Percentiles rank a stretch among this genome's conserved stretches.
Conservation (phyloP, 2,329 filamentous ascomycete species). For the Purpureocillium takamizusanense region DNA sequence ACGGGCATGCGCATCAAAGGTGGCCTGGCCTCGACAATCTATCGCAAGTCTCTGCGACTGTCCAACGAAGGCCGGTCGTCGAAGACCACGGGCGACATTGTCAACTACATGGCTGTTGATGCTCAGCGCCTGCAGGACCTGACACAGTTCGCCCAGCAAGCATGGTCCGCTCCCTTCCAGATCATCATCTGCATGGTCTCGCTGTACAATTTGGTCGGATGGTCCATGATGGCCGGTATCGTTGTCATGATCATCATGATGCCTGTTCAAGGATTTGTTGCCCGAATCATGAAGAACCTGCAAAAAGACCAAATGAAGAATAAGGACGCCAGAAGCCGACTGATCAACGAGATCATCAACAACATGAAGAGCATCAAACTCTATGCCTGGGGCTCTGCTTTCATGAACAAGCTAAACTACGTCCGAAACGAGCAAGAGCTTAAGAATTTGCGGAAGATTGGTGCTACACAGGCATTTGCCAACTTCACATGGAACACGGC, state of each 20-base stretch:
- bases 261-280: slow-evolving; percentile 87
- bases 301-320: slow-evolving; percentile 99
- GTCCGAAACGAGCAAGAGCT: slow-evolving; percentile 94
- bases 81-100: slow-evolving; percentile 94
- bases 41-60: slow-evolving; percentile 78
- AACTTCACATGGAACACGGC: slow-evolving; percentile 99
- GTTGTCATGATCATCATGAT: slow-evolving; percentile 97
- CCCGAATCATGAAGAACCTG: slow-evolving; percentile 83
- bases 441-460: slow-evolving; percentile 92
- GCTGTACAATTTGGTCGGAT: slow-evolving; percentile 87
- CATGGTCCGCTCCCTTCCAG: slow-evolving; percentile 96
- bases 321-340: slow-evolving; percentile 83
- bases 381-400: slow-evolving; percentile 93
- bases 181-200: slow-evolving; percentile 94
- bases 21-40: slow-evolving; percentile 81
- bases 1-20: slow-evolving; percentile 96
- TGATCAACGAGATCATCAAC: slow-evolving; percentile 97
- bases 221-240: slow-evolving; percentile 92
- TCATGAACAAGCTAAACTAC: slow-evolving; percentile 94
- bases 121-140: slow-evolving; percentile 91
- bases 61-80: slow-evolving; percentile 85
- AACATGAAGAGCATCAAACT: slow-evolving; percentile 99
- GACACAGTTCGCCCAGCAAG: slow-evolving; percentile 87
- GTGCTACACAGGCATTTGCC: slow-evolving; percentile 83
- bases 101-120: slow-evolving; percentile 99